Evolutionary conservation across 805 yeast species (phyloP), one percentile per base, ranked within the genome.

Genomic region (Pichia cabralensis): DNA sequence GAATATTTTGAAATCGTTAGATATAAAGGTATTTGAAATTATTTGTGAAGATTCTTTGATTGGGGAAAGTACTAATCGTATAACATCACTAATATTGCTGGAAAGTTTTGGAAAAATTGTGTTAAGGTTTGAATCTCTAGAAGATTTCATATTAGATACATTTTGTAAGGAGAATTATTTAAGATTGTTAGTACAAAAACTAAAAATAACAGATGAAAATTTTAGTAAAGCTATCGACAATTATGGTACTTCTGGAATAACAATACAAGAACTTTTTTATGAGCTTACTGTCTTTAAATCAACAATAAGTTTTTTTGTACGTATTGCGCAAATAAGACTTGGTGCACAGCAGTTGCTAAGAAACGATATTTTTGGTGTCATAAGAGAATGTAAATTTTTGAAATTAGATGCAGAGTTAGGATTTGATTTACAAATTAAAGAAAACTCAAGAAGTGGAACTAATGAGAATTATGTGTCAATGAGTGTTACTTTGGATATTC

Each of bases 321-420:
- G 92, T 44, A 68, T 89, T 10, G 84, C 94, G 0, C 84, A 80
- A 49, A 72, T 81, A 0, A 73, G 82, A 42, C 50, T 53, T 8
- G 97, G 98, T 4, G 86, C 96, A 0, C 71, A 73, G 32, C 79
- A 76, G 36, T 60, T 89, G 34, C 56, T 86, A 17, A 85, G 84
- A 46, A 71, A 80, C 45, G 89, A 80, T 32, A 53, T 89, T 7
- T 77, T 86, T 52, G 68, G 74, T 13, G 62, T 73, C 1, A 62
- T 88, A 34, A 69, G 65, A 36, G 62, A 69, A 10, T 71, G 79
- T 26, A 58, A 58, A 14, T 70, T 85, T 42, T 58, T 84, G 28
- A 53, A 62, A 23, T 65, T 77, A 26, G 96, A 88, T 53, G 86
- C 92, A 1, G 95, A 81, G 49, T 60, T 85, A 23, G 95, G 94